phyloP scores from a whole-genome alignment of 306 rosid species.

The Pyrus communis region DNA sequence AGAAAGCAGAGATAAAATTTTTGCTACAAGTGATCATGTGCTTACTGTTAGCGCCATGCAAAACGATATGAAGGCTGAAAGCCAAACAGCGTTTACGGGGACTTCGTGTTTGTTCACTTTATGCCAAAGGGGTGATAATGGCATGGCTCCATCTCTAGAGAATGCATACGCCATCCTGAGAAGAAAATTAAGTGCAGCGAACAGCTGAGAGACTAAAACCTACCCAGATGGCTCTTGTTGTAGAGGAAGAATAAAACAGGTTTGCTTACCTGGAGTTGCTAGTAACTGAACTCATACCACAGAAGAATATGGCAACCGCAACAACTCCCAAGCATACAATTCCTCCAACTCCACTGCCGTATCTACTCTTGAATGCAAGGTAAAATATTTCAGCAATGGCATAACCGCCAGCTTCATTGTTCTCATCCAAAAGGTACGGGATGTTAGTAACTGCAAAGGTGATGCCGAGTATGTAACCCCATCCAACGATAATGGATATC shows the following conservation, averaged over 20 bases:
- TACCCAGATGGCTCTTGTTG: not conserved
- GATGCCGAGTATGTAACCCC: constrained; percentile 83
- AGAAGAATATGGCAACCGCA: constrained; percentile 85
- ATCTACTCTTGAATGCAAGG: constrained; percentile 75
- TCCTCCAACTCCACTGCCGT: constrained; percentile 90
- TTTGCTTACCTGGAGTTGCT: constrained; percentile 80
- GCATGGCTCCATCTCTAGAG: constrained; percentile 99
- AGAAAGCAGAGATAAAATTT: not conserved
- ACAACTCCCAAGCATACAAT: constrained; percentile 77
- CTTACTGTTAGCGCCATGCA: constrained; percentile 90
- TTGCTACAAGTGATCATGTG: not conserved
- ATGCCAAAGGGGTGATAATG: constrained; percentile 81
- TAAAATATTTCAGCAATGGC: constrained; percentile 95
- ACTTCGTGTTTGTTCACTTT: constrained; percentile 75
- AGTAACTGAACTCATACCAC: constrained; percentile 97
- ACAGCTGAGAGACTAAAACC: constrained; percentile 1
- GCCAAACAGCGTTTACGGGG: constrained; percentile 88
- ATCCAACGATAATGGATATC: constrained; percentile 82
- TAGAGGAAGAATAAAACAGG: not conserved
- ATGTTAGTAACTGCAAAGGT: constrained; percentile 77
- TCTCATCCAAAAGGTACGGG: constrained; percentile 57
- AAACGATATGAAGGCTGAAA: constrained; percentile 67
- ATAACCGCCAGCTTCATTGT: constrained; percentile 87
- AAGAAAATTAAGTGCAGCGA: constrained; percentile 13
- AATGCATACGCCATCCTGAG: constrained; percentile 90